These are phyloP conservation scores for Penicillium brevicompactum DNA, from an alignment of 2,329 filamentous ascomycete species.

Conservation along the genomic window DNA sequence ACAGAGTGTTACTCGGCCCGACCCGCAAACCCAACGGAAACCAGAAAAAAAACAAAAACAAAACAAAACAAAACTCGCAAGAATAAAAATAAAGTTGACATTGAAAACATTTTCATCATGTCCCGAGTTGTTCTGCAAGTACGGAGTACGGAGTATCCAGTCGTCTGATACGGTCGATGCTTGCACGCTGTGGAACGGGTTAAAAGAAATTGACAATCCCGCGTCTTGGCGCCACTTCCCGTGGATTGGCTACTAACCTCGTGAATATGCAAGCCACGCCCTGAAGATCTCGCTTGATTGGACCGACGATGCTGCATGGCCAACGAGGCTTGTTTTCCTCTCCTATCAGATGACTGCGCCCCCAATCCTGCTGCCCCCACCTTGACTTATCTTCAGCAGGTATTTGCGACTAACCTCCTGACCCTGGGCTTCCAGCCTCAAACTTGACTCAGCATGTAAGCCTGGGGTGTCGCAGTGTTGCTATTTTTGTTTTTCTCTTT, in stretches of 20 bases:
- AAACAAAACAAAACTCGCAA: too few species aligned
- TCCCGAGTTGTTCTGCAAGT: too few species aligned
- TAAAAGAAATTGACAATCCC: background rate
- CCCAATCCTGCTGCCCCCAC: background rate
- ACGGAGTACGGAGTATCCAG: too few species aligned
- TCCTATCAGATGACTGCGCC: background rate
- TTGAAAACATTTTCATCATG: too few species aligned
- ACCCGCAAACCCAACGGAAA: background rate
- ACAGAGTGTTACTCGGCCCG: background rate
- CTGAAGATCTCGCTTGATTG: background rate
- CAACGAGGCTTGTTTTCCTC: background rate
- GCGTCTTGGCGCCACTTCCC: background rate
- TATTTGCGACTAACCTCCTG: background rate
- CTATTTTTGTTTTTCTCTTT: background rate
- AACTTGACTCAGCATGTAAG: background rate
- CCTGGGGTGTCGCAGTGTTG: background rate
- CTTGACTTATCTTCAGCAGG: background rate
- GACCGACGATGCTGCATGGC: background rate
- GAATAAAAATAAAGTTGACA: too few species aligned
- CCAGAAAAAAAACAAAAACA: background rate
- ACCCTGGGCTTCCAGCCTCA: background rate
- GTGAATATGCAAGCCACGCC: constrained; percentile 1
- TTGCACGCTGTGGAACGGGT: background rate
- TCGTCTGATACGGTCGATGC: too few species aligned
- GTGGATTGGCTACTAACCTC: background rate